Percentiles rank a stretch among this genome's conserved stretches.
Evolutionary conservation across 306 rosid species (phyloP).

Genomic region (Acacia confusa): DNA sequence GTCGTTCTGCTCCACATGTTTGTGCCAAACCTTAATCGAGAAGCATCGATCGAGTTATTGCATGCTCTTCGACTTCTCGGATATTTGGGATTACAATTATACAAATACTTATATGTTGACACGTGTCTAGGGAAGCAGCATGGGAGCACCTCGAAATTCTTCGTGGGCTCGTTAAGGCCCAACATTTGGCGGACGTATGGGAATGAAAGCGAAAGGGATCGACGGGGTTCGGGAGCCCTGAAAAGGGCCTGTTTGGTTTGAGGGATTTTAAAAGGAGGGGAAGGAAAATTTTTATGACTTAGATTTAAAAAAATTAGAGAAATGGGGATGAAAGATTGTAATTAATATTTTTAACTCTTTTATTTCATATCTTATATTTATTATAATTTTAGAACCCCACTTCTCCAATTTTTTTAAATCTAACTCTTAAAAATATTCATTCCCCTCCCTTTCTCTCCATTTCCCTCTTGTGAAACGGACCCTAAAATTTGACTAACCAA

Average conservation of each 20-base stretch:
- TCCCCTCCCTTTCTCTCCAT: too few species aligned
- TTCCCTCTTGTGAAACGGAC: too few species aligned
- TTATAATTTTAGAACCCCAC: too few species aligned
- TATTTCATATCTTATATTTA: too few species aligned
- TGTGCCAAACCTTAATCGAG: neutral
- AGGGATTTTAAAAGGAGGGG: too few species aligned
- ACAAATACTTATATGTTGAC: neutral
- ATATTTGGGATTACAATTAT: neutral
- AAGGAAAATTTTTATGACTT: too few species aligned
- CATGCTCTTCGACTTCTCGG: neutral
- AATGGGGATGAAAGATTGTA: too few species aligned
- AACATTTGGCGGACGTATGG: neutral
- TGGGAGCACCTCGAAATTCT: neutral
- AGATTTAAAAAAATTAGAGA: too few species aligned
- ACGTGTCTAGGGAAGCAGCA: neutral
- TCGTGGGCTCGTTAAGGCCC: neutral
- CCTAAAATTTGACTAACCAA: neutral
- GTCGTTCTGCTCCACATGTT: neutral
- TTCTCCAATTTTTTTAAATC: too few species aligned
- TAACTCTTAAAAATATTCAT: too few species aligned
- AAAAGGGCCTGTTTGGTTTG: too few species aligned
- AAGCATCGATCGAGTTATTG: neutral
- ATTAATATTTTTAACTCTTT: too few species aligned
- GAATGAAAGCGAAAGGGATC: neutral
- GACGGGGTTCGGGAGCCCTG: neutral